These are phyloP conservation scores for Echites panduratus DNA, from an alignment of 257 asterid species.

Conservation along the genomic window DNA sequence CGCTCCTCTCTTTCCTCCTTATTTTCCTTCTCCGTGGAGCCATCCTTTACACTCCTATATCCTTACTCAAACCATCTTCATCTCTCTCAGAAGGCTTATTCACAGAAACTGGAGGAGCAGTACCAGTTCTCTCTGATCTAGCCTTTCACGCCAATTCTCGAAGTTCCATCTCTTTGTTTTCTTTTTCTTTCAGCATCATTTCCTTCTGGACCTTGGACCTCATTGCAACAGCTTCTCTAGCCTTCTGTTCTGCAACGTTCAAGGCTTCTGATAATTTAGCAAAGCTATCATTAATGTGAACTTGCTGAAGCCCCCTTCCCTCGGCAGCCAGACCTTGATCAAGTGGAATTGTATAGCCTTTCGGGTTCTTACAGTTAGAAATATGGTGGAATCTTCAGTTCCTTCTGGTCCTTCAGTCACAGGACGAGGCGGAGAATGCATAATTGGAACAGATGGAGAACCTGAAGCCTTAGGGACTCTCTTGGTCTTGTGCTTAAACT, in stretches of 20 bases:
- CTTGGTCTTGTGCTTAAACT: slow-evolving; percentile 92
- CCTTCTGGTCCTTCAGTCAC: slow-evolving; percentile 90
- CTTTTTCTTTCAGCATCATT: slow-evolving; percentile 90
- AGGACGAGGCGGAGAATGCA: slow-evolving; percentile 95
- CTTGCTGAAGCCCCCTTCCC: slow-evolving; percentile 93
- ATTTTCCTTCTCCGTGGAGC: slow-evolving; percentile 62
- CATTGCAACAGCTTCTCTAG: slow-evolving; percentile 90
- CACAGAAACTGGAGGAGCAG: slow-evolving; percentile 41
- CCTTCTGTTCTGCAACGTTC: slow-evolving; percentile 83
- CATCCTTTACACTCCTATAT: slow-evolving; percentile 54
- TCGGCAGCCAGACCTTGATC: slow-evolving; percentile 97
- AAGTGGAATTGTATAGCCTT: slow-evolving; percentile 90
- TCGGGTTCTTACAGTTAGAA: slow-evolving; percentile 93
- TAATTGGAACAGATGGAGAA: slow-evolving; percentile 93
- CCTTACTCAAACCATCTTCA: slow-evolving; percentile 46
- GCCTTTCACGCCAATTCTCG: slow-evolving; percentile 86
- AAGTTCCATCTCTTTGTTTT: slow-evolving; percentile 77
- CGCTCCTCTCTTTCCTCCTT: slow-evolving; percentile 66
- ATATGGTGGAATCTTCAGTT: slow-evolving; percentile 94
- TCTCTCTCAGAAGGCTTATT: slow-evolving; percentile 69
- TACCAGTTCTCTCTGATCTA: slow-evolving; percentile 74
- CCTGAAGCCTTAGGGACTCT: slow-evolving; percentile 91
- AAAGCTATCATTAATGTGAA: slow-evolving; percentile 83
- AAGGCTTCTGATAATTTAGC: slow-evolving; percentile 74
- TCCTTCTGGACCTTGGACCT: slow-evolving; percentile 89